These are phyloP conservation scores for Botryotinia calthae DNA, from an alignment of 2,329 filamentous ascomycete species.

Conservation along the genomic window DNA sequence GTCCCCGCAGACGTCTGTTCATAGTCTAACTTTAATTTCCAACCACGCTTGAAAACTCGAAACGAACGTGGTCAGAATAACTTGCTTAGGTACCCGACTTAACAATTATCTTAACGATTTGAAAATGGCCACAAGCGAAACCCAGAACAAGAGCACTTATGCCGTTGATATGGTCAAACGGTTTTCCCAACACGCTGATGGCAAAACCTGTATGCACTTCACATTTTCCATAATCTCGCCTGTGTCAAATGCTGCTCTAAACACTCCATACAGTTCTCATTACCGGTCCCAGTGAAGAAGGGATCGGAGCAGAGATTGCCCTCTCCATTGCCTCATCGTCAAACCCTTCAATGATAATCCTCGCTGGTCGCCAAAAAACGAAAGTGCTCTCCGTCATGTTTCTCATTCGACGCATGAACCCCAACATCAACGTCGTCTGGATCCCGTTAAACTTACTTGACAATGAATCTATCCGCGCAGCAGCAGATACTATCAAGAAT, in stretches of 20 bases:
- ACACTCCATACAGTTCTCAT: background rate
- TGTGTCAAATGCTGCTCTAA: background rate
- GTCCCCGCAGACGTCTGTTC: background rate
- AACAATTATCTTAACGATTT: background rate
- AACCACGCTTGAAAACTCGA: background rate
- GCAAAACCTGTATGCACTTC: background rate
- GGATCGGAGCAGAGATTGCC: background rate
- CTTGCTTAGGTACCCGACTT: background rate
- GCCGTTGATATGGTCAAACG: background rate
- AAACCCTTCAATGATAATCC: constrained; percentile 3
- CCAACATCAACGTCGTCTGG: background rate
- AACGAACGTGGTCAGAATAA: background rate
- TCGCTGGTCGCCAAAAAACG: background rate
- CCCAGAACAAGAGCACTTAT: background rate
- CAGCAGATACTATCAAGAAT: background rate
- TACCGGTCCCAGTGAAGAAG: background rate
- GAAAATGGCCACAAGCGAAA: background rate
- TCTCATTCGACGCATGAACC: background rate
- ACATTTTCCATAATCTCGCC: background rate
- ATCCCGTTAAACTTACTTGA: background rate
- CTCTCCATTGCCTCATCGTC: constrained; percentile 7
- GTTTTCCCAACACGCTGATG: constrained; percentile 2
- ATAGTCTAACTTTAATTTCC: background rate
- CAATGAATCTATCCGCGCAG: background rate
- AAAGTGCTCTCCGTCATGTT: background rate